phyloP scores from a whole-genome alignment of 2,329 filamentous ascomycete genomes.

The Penicillium sp. region DNA sequence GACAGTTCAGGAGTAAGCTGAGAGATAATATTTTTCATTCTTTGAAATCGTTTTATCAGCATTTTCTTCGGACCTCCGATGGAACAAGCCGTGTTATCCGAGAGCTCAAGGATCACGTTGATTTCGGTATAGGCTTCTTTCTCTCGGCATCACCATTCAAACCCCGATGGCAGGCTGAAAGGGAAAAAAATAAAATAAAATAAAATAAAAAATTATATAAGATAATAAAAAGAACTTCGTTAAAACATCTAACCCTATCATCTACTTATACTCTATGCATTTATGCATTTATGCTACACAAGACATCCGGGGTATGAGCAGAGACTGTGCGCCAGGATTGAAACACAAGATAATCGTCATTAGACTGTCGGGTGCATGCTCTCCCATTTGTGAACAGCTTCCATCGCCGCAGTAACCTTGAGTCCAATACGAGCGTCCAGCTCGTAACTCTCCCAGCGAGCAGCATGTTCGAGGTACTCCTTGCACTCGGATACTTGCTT shows the following conservation, averaged over 20 bases:
- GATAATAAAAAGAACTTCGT: not conserved
- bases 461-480: slow-evolving; percentile 55
- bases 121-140: not conserved
- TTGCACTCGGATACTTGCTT: slow-evolving; percentile 52
- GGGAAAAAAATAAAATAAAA: not conserved
- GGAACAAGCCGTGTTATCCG: slow-evolving; percentile 30
- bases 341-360: not conserved
- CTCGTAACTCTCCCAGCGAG: slow-evolving; percentile 60
- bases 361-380: slow-evolving; percentile 20
- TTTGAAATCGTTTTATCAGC: too few species aligned
- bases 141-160: not conserved
- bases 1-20: too few species aligned
- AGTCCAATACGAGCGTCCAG: slow-evolving; percentile 57
- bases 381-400: slow-evolving; percentile 46
- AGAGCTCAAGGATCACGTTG: not conserved
- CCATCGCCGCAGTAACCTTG: slow-evolving; percentile 47
- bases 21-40: too few species aligned
- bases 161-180: not conserved
- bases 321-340: not conserved
- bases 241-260: slow-evolving; percentile 1
- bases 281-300: slow-evolving; percentile 4
- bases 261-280: slow-evolving; percentile 3
- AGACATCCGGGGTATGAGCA: not conserved
- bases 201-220: too few species aligned
- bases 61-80: slow-evolving; percentile 19